phyloP scores from a whole-genome alignment of 2,329 filamentous ascomycete genomes.

The Xylaria arbuscula region DNA sequence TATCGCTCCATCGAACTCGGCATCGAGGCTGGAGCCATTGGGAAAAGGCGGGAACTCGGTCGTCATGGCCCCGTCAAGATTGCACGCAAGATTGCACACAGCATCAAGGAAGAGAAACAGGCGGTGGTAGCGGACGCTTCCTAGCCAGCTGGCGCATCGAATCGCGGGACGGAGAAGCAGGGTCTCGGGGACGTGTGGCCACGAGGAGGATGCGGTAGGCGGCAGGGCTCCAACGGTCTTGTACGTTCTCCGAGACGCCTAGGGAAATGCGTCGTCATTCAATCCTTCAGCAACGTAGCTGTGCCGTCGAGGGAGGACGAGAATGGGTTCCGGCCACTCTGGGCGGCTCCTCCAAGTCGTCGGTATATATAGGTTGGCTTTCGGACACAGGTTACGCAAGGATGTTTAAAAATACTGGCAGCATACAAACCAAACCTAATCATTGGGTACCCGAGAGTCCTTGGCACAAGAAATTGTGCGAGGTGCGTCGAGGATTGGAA shows the following conservation, averaged over 20 bases:
- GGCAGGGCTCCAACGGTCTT: constrained; percentile 3
- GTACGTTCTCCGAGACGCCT: constrained; percentile 8
- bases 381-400: constrained; percentile 1
- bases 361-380: constrained; percentile 7
- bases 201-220: constrained; percentile 8
- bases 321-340: background rate
- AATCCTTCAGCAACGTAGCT: constrained; percentile 2
- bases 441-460: constrained; percentile 12
- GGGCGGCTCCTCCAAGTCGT: background rate
- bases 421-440: constrained; percentile 13
- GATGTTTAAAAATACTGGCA: background rate
- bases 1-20: constrained; percentile 36
- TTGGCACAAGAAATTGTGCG: constrained; percentile 12
- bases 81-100: constrained; percentile 33
- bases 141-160: constrained; percentile 38
- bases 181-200: background rate
- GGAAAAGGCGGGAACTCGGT: constrained; percentile 46
- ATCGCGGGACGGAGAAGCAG: constrained; percentile 15
- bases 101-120: constrained; percentile 20
- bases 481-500: constrained; percentile 21
- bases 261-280: constrained; percentile 7
- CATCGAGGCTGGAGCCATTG: constrained; percentile 49
- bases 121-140: constrained; percentile 18
- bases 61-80: constrained; percentile 49
- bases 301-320: background rate